Evolutionary conservation across 2,329 filamentous ascomycete species (phyloP), one percentile per base, ranked within the genome.

Genomic region (Dothistroma septosporum): DNA sequence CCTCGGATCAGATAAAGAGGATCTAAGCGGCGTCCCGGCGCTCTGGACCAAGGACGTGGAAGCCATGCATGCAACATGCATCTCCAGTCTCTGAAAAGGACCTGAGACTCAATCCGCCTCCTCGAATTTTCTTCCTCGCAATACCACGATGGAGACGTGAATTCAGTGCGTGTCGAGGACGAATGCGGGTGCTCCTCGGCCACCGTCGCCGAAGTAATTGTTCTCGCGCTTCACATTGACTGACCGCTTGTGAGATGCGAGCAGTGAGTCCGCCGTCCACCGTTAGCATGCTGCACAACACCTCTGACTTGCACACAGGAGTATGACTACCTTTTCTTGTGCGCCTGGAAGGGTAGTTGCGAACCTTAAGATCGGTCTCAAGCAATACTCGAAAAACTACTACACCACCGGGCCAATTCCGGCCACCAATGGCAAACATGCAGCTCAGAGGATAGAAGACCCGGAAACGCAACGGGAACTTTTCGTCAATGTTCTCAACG

Each of bases 401-500:
- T 60, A 50, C 35, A 21, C 31, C 53, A 37, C 47, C 52, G 46
- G 60, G 46, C 32, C 52, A 46, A 53, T 53, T 49, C 60, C 37
- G 47, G 53, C 61, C 47, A 57, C 59, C 59, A 69, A 70, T 58
- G 66, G 68, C 53, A 68, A 66, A 48, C 65, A 64, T 56, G 58
- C 57, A 32, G 62, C 65, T 6, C 24, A 32, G n/a, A 50, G 61
- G 16, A 53, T 49, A 28, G 70, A 71, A 24, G 68, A 70, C 35
- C 58, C 63, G 7, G 60, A 62, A n/a, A 63, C 55, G 2, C 67
- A 72, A 52, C 68, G 73, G 24, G 91, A 96, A 72, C 89, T 96
- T 70, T 87, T 96, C 69, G 82, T 95, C 33, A 92, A 91, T 16
- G 85, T 97, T 3, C 81, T 99, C 33, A 91, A 90, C 70, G 91